Percentiles rank a stretch among this genome's conserved stretches.
These are phyloP conservation scores for Antitrichia curtipendula DNA, from an alignment of 225 moss, liverwort and hornwort species.

Conservation along the genomic window DNA sequence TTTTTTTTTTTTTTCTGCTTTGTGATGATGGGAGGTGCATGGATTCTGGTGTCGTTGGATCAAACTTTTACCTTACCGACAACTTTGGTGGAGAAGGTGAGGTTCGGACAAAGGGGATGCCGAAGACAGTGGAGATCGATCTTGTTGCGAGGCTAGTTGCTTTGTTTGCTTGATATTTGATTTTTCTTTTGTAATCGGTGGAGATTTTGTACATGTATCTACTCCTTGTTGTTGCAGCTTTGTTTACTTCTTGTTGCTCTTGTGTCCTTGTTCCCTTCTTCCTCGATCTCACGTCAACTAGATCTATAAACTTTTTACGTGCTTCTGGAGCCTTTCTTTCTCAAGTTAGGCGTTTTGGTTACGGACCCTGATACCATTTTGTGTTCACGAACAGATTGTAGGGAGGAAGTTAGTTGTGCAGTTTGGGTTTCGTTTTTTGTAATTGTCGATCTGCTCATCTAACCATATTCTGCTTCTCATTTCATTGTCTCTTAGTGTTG, in stretches of 20 bases:
- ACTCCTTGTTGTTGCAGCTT: not conserved
- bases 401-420: not conserved
- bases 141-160: not conserved
- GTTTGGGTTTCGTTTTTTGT: not conserved
- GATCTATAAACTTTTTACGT: no score
- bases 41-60: not conserved
- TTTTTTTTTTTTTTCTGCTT: not conserved
- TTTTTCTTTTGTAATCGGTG: not conserved
- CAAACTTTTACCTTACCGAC: not conserved
- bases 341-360: not conserved
- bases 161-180: not conserved
- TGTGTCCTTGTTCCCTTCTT: not conserved
- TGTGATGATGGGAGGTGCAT: not conserved
- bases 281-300: no score
- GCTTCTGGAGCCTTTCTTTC: not conserved
- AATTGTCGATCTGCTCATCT: not conserved
- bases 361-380: not conserved
- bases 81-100: not conserved
- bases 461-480: not conserved
- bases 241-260: not conserved
- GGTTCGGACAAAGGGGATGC: not conserved
- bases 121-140: not conserved
- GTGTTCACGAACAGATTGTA: not conserved
- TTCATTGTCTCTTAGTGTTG: not conserved
- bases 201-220: not conserved